phyloP scores from a whole-genome alignment of 345 rosid species.

The Pistacia vera region DNA sequence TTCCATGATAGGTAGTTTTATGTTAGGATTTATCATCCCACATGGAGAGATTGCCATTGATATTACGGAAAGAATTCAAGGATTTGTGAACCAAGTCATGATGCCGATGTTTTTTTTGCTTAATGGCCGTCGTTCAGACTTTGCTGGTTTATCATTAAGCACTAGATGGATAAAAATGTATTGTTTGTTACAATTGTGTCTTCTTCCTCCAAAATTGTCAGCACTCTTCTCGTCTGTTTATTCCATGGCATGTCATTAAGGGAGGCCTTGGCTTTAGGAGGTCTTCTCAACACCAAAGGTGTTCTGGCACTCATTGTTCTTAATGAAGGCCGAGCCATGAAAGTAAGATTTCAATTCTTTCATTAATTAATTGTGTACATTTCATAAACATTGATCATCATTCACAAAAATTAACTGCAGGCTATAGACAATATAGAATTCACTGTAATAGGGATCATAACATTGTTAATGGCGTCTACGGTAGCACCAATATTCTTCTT shows the following conservation, averaged over 20 bases:
- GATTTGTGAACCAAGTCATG: slow-evolving; percentile 13
- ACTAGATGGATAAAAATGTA: not conserved
- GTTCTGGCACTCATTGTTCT: slow-evolving; percentile 20
- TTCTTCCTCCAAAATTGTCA: slow-evolving; percentile 15
- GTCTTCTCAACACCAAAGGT: slow-evolving; percentile 32
- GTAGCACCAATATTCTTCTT: slow-evolving; percentile 1
- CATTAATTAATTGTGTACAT: not conserved
- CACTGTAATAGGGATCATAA: not conserved
- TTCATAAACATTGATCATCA: not conserved
- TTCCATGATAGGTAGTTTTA: slow-evolving; percentile 25
- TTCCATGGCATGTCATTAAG: not conserved
- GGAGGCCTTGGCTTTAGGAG: slow-evolving; percentile 20
- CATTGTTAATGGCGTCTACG: slow-evolving; percentile 4
- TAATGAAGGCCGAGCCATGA: slow-evolving; percentile 18
- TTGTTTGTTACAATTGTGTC: not conserved
- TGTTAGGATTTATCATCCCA: slow-evolving; percentile 26
- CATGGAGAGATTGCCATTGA: slow-evolving; percentile 16
- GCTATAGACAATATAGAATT: slow-evolving; percentile 2
- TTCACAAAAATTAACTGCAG: not conserved
- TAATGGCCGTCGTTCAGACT: slow-evolving; percentile 12
- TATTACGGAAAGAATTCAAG: slow-evolving; percentile 22
- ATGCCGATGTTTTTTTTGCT: slow-evolving; percentile 14
- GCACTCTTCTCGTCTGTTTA: not conserved
- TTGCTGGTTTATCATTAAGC: not conserved
- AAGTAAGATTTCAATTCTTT: slow-evolving; percentile 10